phyloP scores from a whole-genome alignment of 176 grass and related monocot species.

The Bromus sterilis region DNA sequence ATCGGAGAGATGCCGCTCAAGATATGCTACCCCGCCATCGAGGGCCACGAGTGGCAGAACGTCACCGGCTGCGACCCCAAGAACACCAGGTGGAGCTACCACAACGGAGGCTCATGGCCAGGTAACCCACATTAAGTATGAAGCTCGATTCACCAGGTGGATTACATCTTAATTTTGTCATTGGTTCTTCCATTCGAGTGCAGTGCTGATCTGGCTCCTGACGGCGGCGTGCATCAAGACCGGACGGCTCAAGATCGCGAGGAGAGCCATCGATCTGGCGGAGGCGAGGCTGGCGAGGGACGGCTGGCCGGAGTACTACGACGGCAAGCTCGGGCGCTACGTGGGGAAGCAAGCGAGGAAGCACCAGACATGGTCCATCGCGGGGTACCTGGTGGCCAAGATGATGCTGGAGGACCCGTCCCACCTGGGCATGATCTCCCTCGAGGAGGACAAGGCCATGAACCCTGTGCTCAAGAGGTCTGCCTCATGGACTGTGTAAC shows the following conservation, averaged over 20 bases:
- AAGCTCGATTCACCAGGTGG: neutral
- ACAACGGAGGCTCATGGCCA: slow-evolving; percentile 94
- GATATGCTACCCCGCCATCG: slow-evolving; percentile 80
- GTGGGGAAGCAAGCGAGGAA: slow-evolving; percentile 90
- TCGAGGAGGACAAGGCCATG: slow-evolving; percentile 84
- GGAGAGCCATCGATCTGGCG: slow-evolving; percentile 54
- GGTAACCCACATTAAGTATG: slow-evolving; percentile 1
- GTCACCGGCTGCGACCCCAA: slow-evolving; percentile 88
- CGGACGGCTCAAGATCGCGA: slow-evolving; percentile 71
- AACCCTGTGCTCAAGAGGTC: slow-evolving; percentile 74
- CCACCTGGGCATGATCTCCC: slow-evolving; percentile 89
- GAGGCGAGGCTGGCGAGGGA: slow-evolving; percentile 75
- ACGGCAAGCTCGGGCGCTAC: slow-evolving; percentile 76
- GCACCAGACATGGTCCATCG: slow-evolving; percentile 92
- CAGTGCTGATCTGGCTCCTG: slow-evolving; percentile 88
- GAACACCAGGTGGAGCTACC: slow-evolving; percentile 96
- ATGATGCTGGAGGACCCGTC: slow-evolving; percentile 97
- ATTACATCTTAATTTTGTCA: neutral
- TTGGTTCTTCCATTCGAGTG: neutral
- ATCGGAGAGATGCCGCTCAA: slow-evolving; percentile 92
- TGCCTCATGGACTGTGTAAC: slow-evolving; percentile 66
- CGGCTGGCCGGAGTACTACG: slow-evolving; percentile 92
- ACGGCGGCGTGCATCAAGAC: slow-evolving; percentile 92
- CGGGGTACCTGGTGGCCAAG: slow-evolving; percentile 87
- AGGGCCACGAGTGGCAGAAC: slow-evolving; percentile 70